Base-by-base conservation (phyloP, 345 rosid species). In the Populus davidiana region DNA sequence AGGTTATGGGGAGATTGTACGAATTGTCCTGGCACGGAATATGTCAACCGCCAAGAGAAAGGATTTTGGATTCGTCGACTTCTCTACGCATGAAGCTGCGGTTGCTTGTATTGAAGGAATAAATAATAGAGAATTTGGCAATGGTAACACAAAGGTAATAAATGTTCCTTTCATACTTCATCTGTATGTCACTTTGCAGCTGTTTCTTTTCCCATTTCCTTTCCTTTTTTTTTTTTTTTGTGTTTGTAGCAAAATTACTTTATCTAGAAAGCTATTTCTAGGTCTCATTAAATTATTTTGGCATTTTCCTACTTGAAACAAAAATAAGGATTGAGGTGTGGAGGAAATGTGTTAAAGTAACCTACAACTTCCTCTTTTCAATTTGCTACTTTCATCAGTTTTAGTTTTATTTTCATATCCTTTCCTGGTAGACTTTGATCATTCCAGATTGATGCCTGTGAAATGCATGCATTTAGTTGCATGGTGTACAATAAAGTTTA, bases 41-140 rank as follows among this genome's bases (percentile, higher is more conserved):
- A 88, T 90, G 91, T 83, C 90, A 41, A 88, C 86, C 71, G 90
- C 91, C 63, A 90, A 87, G 81, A 86, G 91, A 73, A 90, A 90
- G 77, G 91, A 90, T 75, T 90, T 83, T 83, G 91, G 91, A 44
- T 90, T 90, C 74, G 85, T 86, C 72, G 89, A 90, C 79, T 90
- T 90, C 79, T 81, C 82, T 25, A 81, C 90, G 50, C 93, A 87
- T 35, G 88, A 87, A 76, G 89, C 86, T 67, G 93, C 91, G 70
- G 81, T 78, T 56, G 75, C 85, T 74, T 90, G 91, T 78, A 86
- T 88, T 77, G 84, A 85, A 76, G 88, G 85, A 73, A 79, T 88
- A 80, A 87, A 87, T 78, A 83, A 77, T 50, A 71, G 77, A 75
- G 88, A 81, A 69, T 61, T 83, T 18, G 73, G 49, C 66, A 87